Base-by-base conservation (phyloP, 78 protist species). In the Cavenderia fasciculata region DNA sequence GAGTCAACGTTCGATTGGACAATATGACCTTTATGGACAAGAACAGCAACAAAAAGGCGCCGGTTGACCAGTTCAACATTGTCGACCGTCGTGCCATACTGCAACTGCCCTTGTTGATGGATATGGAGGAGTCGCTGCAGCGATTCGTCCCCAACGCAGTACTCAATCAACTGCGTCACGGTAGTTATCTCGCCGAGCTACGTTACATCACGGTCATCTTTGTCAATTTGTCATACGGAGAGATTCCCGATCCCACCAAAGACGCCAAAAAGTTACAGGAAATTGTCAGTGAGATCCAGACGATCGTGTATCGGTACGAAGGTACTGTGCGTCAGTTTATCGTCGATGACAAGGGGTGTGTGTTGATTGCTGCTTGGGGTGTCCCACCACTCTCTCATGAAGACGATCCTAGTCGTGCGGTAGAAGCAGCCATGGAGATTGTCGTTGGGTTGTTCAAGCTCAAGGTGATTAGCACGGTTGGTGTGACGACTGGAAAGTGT, bases 401-500 rank as follows among this genome's bases (percentile, higher is more conserved):
- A 66, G 96, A 94, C 51, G 95, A 94, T 47, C 90, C 96, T 4
- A 46, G 85, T 1, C 73, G 96, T 29, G 95, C 94, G 0, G 77
- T 94, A 2, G 70, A 49, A 18, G 96, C 96, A 2, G 92, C 94
- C 0, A 74, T 94, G 63, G 76, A 76, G 72, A 68, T 92, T 27
- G 74, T 59, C 4, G 79, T 59, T 2, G 19, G 29, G 6, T 68
- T 94, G 25, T 54, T 86, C 61, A 72, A 88, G 76, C 36, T 88
- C 25, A 43, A 36, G 2, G 75, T 94, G 0, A 73, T 66, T 10
- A 34, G 61, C 3, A 38, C 88, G n/a, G 82, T 95, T 47, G 97
- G 97, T 38, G 90, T 95, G 10, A 95, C 97, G 36, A 95, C 97
- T 16, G 97, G 97, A 19, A 79, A 72, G 78, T 94, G 85, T 40